Evolutionary conservation across 75 land plant genomes (phyloP), one percentile per base, ranked within the genome.

Genomic region (Cupressus sempervirens): DNA sequence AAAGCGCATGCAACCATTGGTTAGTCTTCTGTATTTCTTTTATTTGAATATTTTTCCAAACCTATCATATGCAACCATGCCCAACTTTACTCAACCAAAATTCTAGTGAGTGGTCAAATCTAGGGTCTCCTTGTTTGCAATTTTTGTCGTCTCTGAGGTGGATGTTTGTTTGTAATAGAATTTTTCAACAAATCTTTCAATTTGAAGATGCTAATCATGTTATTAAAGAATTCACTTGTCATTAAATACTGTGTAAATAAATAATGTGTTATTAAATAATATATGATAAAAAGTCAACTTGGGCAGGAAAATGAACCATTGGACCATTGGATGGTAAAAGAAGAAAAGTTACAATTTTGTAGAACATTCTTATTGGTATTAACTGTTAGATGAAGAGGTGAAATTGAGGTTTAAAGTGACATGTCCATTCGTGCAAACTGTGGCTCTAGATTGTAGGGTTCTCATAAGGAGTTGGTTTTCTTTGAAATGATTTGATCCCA

Each of bases 1-100:
- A 86, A 93, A 87, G 65, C 93, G 99, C 15, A 92, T 97, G 95
- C 99, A 97, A 88, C 99, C 98, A 65, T 74, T 97, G 92, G 97
- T 95, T 23, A 92, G 91, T 89, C 56, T 52, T 8, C 77, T 56
- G 50, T 79, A 11, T 79, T 79, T 45, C 32, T 79, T 9, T 38
- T 40, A 4, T 36, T 23, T 16, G 34, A 84, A 12, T 65, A 4
- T 32, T 12, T 3, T 82, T 82, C 16, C 16, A 23, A 13, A 79
- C 46, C 32, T 18, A 79, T 76, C 85, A 10, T 29, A 29, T 23
- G 83, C 15, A 43, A 35, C 30, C 20, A 14, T 84, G 41, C 0
- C 46, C 32, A 35, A 41, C 15, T 80, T 38, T 41, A 40, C 20
- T 40, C 7, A 8, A 76, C 23, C 20, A 16, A 36, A 76, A 38